These are phyloP conservation scores for Carpinus viminea DNA, from an alignment of 306 rosid genomes.

Conservation along the genomic window DNA sequence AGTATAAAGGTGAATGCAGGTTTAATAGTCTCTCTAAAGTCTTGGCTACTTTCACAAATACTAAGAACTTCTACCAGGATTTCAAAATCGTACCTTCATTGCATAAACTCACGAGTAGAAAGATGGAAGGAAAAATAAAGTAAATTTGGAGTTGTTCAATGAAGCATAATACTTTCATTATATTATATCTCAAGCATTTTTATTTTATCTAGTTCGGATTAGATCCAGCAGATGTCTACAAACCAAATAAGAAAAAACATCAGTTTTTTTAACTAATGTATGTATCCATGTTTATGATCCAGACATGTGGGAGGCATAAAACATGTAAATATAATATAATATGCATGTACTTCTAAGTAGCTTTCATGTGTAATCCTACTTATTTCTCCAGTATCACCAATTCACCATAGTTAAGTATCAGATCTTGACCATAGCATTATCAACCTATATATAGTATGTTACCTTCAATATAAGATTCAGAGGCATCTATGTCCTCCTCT, in stretches of 20 bases:
- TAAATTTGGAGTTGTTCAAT: background rate
- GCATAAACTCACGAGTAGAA: background rate
- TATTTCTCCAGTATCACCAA: constrained; percentile 1
- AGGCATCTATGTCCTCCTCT: constrained; percentile 36
- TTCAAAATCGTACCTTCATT: no score
- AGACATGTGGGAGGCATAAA: background rate
- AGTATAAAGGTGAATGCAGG: background rate
- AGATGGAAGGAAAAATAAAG: background rate
- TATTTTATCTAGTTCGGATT: background rate
- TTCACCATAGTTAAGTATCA: constrained; percentile 7
- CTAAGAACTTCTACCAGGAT: background rate
- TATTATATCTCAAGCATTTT: background rate
- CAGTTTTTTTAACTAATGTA: background rate
- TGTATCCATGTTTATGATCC: background rate
- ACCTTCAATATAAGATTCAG: constrained; percentile 41
- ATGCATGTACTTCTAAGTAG: background rate
- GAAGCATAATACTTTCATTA: background rate
- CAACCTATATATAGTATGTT: constrained; percentile 26
- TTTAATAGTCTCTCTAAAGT: background rate
- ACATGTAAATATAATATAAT: background rate
- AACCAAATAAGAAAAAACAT: no score
- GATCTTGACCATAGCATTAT: background rate
- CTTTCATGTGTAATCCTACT: background rate
- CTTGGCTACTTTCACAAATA: background rate
- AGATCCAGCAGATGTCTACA: background rate